A percentile compares a stretch with the other conserved stretches of the same genome.
phyloP scores from a whole-genome alignment of 2,329 filamentous ascomycete species.

The Leptographium procerum region DNA sequence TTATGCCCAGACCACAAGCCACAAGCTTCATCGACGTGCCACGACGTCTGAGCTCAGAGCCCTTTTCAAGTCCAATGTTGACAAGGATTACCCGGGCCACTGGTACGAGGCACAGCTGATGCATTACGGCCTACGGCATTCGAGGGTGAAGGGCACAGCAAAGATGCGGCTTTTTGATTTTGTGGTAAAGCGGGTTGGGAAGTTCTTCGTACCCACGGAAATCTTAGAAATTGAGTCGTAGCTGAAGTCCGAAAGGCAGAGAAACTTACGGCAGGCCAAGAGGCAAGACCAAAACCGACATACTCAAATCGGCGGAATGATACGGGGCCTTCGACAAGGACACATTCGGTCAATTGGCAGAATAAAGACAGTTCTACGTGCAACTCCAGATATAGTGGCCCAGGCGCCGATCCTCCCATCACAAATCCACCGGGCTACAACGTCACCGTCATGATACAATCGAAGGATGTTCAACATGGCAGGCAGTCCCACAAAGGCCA shows the following conservation, averaged over 20 bases:
- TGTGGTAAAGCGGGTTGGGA: conserved; percentile 27
- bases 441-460: neutral
- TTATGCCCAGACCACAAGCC: conserved; percentile 29
- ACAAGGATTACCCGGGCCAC: conserved; percentile 40
- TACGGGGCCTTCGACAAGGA: neutral
- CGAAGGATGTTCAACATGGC: neutral
- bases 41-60: conserved; percentile 29
- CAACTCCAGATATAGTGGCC: neutral
- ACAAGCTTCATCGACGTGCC: conserved; percentile 34
- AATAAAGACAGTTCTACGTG: neutral
- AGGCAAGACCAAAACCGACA: neutral
- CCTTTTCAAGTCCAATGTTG: conserved; percentile 28
- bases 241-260: conserved; percentile 43
- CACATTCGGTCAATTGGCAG: neutral
- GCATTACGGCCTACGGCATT: conserved; percentile 47
- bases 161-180: conserved; percentile 47
- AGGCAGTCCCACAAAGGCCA: neutral
- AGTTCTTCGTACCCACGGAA: conserved; percentile 34
- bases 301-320: too few relatives aligned
- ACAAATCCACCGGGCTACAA: neutral
- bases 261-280: neutral
- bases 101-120: conserved; percentile 53
- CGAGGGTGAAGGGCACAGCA: conserved; percentile 45
- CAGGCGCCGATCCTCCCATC: neutral
- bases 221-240: conserved; percentile 38